A percentile compares a stretch with the other conserved stretches of the same genome.
These are phyloP conservation scores for Trichosporon asahii DNA, from an alignment of 1,284 basidiomycete genomes.

Conservation along the genomic window DNA sequence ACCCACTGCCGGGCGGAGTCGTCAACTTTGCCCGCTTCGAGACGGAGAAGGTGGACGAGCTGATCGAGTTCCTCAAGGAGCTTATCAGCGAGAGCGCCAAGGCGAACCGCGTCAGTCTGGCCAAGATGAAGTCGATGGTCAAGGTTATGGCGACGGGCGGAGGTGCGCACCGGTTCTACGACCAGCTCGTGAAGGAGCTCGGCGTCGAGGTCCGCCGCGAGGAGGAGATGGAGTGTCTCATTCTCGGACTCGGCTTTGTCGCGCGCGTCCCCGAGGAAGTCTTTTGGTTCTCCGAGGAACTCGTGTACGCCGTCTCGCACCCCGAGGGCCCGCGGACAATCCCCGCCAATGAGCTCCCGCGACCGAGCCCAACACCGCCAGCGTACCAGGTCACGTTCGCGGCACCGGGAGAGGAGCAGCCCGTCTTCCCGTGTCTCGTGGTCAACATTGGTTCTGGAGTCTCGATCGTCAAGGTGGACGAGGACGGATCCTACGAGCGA, in stretches of 20 bases:
- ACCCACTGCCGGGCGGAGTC: constrained; percentile 89
- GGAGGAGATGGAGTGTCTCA: constrained; percentile 99
- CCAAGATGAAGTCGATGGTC: constrained; percentile 87
- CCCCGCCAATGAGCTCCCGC: constrained; percentile 60
- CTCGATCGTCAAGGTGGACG: constrained; percentile 95
- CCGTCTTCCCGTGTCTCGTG: constrained; percentile 90
- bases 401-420: constrained; percentile 59
- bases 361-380: constrained; percentile 89
- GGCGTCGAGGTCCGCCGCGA: constrained; percentile 82
- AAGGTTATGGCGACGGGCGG: constrained; percentile 98
- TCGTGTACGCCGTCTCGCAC: constrained; percentile 81
- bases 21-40: constrained; percentile 98
- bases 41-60: constrained; percentile 80
- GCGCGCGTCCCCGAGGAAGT: constrained; percentile 93
- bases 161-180: constrained; percentile 91
- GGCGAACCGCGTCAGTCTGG: constrained; percentile 82
- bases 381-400: constrained; percentile 85
- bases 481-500: constrained; percentile 90
- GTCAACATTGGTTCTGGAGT: constrained; percentile 99
- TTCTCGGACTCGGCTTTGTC: constrained; percentile 95
- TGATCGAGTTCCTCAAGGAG: constrained; percentile 81
- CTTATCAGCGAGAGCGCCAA: constrained; percentile 82
- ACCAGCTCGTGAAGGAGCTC: constrained; percentile 70
- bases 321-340: constrained; percentile 43
- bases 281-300: constrained; percentile 97